Evolutionary conservation across 2,329 filamentous ascomycete species (phyloP).

Genomic region (Anthostomella pinea): DNA sequence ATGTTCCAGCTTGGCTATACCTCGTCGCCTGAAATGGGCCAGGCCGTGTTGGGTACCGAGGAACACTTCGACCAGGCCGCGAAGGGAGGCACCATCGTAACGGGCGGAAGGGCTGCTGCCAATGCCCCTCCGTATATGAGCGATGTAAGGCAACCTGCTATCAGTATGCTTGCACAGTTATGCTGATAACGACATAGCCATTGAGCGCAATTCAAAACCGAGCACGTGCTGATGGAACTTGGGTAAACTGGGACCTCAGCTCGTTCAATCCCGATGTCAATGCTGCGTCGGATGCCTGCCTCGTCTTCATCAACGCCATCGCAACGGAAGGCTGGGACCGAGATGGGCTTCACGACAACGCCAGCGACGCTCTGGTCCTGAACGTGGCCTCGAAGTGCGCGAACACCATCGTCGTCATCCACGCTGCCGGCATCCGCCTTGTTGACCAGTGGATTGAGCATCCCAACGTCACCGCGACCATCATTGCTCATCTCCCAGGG

Average conservation of each 20-base stretch:
- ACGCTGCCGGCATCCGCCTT: constrained; percentile 59
- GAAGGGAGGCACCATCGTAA: constrained; percentile 49
- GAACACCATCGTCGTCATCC: constrained; percentile 63
- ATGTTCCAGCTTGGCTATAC: constrained; percentile 46
- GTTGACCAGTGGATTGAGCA: constrained; percentile 65
- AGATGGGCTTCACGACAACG: constrained; percentile 65
- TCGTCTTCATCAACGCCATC: constrained; percentile 66
- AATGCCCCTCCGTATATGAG: constrained; percentile 49
- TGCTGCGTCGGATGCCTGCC: constrained; percentile 56
- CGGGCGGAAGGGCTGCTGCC: constrained; percentile 50
- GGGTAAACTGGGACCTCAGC: constrained; percentile 55
- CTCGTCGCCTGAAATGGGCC: constrained; percentile 44
- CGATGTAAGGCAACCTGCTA: constrained; percentile 38
- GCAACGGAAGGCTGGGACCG: constrained; percentile 74
- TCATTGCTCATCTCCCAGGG: constrained; percentile 63
- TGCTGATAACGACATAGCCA: constrained; percentile 37
- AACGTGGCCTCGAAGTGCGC: constrained; percentile 58
- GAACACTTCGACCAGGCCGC: constrained; percentile 48
- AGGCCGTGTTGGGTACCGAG: constrained; percentile 41
- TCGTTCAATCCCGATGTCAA: constrained; percentile 45
- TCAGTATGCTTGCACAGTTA: constrained; percentile 7
- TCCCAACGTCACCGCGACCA: constrained; percentile 60
- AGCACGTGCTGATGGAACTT: constrained; percentile 51
- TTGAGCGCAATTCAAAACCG: constrained; percentile 56
- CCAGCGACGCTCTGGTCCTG: constrained; percentile 56